These are phyloP conservation scores for Gracilaria vermiculophylla DNA, from an alignment of 23 red algal genomes.

Conservation along the genomic window DNA sequence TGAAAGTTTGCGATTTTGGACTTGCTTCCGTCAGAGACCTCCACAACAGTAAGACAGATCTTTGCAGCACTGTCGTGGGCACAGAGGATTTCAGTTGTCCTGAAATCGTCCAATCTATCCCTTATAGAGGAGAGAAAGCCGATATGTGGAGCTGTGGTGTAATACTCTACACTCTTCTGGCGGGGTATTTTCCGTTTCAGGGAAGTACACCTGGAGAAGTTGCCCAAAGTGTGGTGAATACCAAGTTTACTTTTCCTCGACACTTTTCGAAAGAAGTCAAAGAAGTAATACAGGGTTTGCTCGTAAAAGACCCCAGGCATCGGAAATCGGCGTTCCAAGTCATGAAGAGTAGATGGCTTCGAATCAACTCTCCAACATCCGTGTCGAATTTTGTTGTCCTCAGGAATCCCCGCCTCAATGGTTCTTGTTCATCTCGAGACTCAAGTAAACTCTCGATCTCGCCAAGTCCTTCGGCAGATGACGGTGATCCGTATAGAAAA, in stretches of 20 bases:
- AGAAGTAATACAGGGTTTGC: background rate
- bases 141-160: slow-evolving; percentile 84
- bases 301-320: background rate
- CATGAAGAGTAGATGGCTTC: slow-evolving; percentile 17
- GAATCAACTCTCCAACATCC: background rate
- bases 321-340: slow-evolving; percentile 12
- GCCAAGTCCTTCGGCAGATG: background rate
- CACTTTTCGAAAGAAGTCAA: slow-evolving; percentile 51
- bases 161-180: slow-evolving; percentile 57
- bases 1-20: slow-evolving; percentile 94
- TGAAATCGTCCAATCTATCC: slow-evolving; percentile 55
- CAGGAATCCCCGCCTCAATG: no score
- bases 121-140: slow-evolving; percentile 74
- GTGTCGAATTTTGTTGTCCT: no score
- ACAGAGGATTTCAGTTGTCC: slow-evolving; percentile 72
- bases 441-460: background rate
- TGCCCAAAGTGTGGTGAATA: slow-evolving; percentile 23
- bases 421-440: no score
- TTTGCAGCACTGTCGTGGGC: slow-evolving; percentile 51
- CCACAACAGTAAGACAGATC: background rate
- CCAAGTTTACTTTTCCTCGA: slow-evolving; percentile 37
- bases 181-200: slow-evolving; percentile 63
- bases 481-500: background rate
- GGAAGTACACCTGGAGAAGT: slow-evolving; percentile 35
- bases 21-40: slow-evolving; percentile 61